phyloP scores from a whole-genome alignment of 306 rosid species.

The Fragaria ananassa region DNA sequence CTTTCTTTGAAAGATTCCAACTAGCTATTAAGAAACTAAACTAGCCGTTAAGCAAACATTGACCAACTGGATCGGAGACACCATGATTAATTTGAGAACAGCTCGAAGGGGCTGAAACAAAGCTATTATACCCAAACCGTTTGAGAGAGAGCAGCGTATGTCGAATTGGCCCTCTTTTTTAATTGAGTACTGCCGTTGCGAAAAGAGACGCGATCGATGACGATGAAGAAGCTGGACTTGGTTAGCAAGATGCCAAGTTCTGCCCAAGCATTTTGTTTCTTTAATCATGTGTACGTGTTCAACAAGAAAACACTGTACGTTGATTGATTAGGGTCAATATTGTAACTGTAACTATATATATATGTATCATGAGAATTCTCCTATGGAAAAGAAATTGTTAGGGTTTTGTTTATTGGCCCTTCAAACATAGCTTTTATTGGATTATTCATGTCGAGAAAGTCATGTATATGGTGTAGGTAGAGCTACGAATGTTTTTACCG shows the following conservation, averaged over 20 bases:
- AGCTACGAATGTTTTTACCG: neutral
- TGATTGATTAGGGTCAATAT: neutral
- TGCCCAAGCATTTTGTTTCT: slow-evolving; percentile 3
- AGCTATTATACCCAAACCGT: neutral
- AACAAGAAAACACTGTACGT: neutral
- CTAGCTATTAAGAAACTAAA: neutral
- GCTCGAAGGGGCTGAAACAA: neutral
- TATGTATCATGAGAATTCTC: too few species aligned
- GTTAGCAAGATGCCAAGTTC: neutral
- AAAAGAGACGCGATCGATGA: neutral
- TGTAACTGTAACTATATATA: neutral
- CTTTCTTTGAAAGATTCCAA: too few species aligned
- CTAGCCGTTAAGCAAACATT: neutral
- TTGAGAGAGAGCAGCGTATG: neutral
- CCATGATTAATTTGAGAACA: neutral
- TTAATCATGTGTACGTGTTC: neutral
- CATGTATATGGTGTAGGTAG: neutral
- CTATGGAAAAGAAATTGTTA: neutral
- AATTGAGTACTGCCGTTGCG: neutral
- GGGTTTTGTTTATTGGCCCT: neutral
- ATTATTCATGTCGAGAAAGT: neutral
- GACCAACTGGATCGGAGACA: slow-evolving; percentile 1
- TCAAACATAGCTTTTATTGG: neutral
- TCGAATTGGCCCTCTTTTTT: neutral
- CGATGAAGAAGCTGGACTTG: neutral